A percentile compares a stretch with the other conserved stretches of the same genome.
Evolutionary conservation across 2,329 filamentous ascomycete genomes (phyloP).

Genomic region (Colletotrichum tropicale): DNA sequence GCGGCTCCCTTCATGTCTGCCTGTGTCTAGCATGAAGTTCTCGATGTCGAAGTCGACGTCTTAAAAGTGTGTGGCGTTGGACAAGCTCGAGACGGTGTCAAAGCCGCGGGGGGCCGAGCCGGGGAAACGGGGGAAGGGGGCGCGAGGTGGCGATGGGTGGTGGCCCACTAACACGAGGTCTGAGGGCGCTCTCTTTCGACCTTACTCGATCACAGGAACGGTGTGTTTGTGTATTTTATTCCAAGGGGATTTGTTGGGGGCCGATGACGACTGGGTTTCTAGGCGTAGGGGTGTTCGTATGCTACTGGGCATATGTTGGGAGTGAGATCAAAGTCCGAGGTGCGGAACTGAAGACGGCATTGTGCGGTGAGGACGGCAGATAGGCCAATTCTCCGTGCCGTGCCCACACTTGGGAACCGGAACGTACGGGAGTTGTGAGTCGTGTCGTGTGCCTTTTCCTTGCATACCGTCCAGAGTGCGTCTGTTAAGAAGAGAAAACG

Average conservation of each 20-base stretch:
- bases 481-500: neutral
- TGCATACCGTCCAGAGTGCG: neutral
- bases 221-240: neutral
- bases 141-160: neutral
- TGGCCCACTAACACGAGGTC: neutral
- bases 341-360: neutral
- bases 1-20: neutral
- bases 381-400: neutral
- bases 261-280: neutral
- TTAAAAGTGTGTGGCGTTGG: neutral
- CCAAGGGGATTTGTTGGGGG: neutral
- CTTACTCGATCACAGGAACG: neutral
- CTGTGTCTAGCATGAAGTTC: neutral
- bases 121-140: neutral
- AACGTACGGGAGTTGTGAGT: neutral
- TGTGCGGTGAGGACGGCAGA: neutral
- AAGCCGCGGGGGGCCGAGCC: neutral
- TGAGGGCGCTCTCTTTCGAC: neutral
- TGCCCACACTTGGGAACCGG: neutral
- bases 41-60: neutral
- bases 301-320: neutral
- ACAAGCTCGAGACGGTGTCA: neutral
- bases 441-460: neutral
- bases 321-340: neutral
- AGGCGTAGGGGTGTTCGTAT: neutral